phyloP scores from a whole-genome alignment of 2,329 filamentous ascomycete species.

The Aspergillus proliferans region DNA sequence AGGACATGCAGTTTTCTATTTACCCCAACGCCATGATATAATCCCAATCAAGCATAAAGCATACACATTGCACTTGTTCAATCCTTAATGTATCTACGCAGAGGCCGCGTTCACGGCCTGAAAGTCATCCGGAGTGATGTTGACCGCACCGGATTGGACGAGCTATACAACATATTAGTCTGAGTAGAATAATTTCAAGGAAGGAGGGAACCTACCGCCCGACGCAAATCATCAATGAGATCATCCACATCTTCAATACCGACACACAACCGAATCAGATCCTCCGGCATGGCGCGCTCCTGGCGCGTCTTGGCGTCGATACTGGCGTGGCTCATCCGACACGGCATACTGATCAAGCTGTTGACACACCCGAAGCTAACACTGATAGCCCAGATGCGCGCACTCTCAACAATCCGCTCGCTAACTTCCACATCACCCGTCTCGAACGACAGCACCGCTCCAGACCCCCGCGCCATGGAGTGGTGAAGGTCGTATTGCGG shows the following conservation, averaged over 20 bases:
- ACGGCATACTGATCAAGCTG: slow-evolving; percentile 97
- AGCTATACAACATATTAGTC: slow-evolving; percentile 48
- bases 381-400: slow-evolving; percentile 86
- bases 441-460: slow-evolving; percentile 92
- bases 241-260: slow-evolving; percentile 92
- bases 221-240: slow-evolving; percentile 83
- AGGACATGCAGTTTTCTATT: not conserved
- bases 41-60: not conserved
- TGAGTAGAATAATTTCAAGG: not conserved
- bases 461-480: slow-evolving; percentile 89
- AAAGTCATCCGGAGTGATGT: slow-evolving; percentile 76
- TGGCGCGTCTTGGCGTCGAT: slow-evolving; percentile 91
- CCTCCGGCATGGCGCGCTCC: slow-evolving; percentile 89
- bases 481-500: slow-evolving; percentile 95
- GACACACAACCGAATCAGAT: slow-evolving; percentile 90
- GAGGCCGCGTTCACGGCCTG: slow-evolving; percentile 46
- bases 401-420: slow-evolving; percentile 89
- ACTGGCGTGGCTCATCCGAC: slow-evolving; percentile 97
- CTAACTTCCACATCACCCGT: slow-evolving; percentile 79
- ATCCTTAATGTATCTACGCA: not conserved
- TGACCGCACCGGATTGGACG: slow-evolving; percentile 89
- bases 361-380: slow-evolving; percentile 98
- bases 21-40: slow-evolving; percentile 1
- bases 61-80: not conserved
- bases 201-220: slow-evolving; percentile 63